Evolutionary conservation across 345 rosid genomes (phyloP).

Genomic region (Microthlaspi erraticum): DNA sequence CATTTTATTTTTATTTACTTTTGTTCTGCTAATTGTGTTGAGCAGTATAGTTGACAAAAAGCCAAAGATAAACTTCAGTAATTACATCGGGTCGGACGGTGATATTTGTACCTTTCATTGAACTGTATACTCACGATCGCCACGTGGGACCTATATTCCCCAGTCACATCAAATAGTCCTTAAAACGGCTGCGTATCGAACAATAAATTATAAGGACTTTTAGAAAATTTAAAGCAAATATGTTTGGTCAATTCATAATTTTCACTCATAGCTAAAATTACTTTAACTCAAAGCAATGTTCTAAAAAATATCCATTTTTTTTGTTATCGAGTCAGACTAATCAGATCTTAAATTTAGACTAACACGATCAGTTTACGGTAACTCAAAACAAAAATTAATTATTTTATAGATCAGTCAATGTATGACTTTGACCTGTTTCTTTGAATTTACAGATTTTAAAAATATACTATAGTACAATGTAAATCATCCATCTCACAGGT

Average conservation of each 20-base stretch:
- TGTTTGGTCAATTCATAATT: slow-evolving; percentile 20
- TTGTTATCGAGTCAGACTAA: not conserved
- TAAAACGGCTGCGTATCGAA: slow-evolving; percentile 18
- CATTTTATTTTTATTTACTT: no score
- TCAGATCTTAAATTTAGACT: slow-evolving; percentile 4
- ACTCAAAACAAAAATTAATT: no score
- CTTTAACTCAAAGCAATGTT: slow-evolving; percentile 19
- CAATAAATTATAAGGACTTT: slow-evolving; percentile 15
- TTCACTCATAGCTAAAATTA: not conserved
- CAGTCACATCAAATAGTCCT: slow-evolving; percentile 39
- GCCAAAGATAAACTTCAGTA: not conserved
- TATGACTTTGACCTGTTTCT: not conserved
- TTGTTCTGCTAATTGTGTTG: not conserved
- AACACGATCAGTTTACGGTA: no score
- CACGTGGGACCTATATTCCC: slow-evolving; percentile 34
- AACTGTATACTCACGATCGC: slow-evolving; percentile 23
- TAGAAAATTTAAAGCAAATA: slow-evolving; percentile 29
- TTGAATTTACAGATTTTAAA: not conserved
- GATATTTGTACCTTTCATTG: slow-evolving; percentile 7
- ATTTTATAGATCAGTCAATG: not conserved
- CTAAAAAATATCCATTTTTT: not conserved
- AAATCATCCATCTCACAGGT: not conserved
- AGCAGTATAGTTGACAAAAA: not conserved
- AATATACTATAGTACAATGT: slow-evolving; percentile 9
- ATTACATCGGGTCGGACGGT: slow-evolving; percentile 23